Base-by-base conservation (phyloP, 2,329 filamentous ascomycete genomes). In the Dactylellina parvicollis region DNA sequence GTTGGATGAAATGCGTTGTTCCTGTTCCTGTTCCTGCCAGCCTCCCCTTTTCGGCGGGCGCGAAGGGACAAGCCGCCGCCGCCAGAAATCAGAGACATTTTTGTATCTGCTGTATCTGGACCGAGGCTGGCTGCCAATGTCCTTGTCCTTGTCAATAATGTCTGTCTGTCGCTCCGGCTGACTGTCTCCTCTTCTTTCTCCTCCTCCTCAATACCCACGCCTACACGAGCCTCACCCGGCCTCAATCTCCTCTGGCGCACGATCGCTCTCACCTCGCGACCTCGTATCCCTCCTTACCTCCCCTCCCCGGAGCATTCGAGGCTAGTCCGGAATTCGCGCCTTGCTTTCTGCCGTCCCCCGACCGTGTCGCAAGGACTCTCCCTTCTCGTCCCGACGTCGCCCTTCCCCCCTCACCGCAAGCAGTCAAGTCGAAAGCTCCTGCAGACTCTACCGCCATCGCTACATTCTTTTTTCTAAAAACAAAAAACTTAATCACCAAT, bases 11-110 rank as follows among this genome's bases (percentile, higher is more conserved):
- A n/a, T n/a, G n/a, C n/a, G n/a, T n/a, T 34, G 56, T 49, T 64
- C 47, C 54, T 50, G 59, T 28, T 18, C 5, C n/a, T 30, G 47
- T 50, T 50, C 26, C 32, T 30, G 50, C 66, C 66, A 71, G 66
- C 66, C 66, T 59, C 66, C 66, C 66, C 57, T 64, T 71, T 71
- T 71, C 57, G 66, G 66, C 50, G 2, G 49, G 56, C 36, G 56
- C 56, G 65, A 70, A 32, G 18, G 62, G 30, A n/a, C n/a, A n/a
- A n/a, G 32, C n/a, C 8, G n/a, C n/a, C n/a, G n/a, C n/a, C n/a
- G n/a, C n/a, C n/a, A n/a, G n/a, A n/a, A n/a, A n/a, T n/a, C n/a
- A n/a, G n/a, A n/a, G n/a, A n/a, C n/a, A n/a, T n/a, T n/a, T n/a
- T n/a, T n/a, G n/a, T n/a, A n/a, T n/a, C n/a, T n/a, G n/a, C n/a